Evolutionary conservation across 768 basidiomycete genomes (phyloP).

Genomic region (Lanmaoa pseudosensibilis): DNA sequence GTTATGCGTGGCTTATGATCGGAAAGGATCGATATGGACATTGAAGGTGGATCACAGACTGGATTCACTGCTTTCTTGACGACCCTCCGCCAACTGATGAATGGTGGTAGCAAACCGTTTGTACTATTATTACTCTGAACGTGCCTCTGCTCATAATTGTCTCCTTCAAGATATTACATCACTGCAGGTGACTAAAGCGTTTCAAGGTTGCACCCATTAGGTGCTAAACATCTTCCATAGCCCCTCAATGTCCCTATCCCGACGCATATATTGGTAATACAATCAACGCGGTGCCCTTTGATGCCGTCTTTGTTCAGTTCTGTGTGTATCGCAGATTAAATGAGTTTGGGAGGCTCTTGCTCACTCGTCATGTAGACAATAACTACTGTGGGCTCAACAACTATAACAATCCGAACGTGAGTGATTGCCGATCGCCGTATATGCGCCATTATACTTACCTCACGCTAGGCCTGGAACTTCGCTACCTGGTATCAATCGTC

Average conservation of each 20-base stretch:
- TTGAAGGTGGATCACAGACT: slow-evolving; percentile 43
- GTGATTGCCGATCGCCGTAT: neutral
- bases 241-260: slow-evolving; percentile 49
- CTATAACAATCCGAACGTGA: slow-evolving; percentile 46
- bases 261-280: slow-evolving; percentile 46
- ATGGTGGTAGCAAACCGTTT: slow-evolving; percentile 27
- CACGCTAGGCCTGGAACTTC: slow-evolving; percentile 48
- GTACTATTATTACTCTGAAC: slow-evolving; percentile 1
- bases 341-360: neutral
- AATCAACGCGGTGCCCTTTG: slow-evolving; percentile 44
- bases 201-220: neutral
- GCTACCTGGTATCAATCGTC: slow-evolving; percentile 36
- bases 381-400: slow-evolving; percentile 45
- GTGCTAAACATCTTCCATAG: slow-evolving; percentile 6
- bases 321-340: slow-evolving; percentile 24
- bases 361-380: slow-evolving; percentile 38
- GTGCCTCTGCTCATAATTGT: neutral
- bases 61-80: slow-evolving; percentile 35
- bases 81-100: slow-evolving; percentile 32
- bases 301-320: slow-evolving; percentile 54
- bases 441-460: neutral
- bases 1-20: neutral
- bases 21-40: slow-evolving; percentile 46
- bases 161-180: slow-evolving; percentile 40
- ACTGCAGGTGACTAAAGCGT: slow-evolving; percentile 34